phyloP scores from a whole-genome alignment of 805 yeast genomes.

The Wickerhamia fluorescens region DNA sequence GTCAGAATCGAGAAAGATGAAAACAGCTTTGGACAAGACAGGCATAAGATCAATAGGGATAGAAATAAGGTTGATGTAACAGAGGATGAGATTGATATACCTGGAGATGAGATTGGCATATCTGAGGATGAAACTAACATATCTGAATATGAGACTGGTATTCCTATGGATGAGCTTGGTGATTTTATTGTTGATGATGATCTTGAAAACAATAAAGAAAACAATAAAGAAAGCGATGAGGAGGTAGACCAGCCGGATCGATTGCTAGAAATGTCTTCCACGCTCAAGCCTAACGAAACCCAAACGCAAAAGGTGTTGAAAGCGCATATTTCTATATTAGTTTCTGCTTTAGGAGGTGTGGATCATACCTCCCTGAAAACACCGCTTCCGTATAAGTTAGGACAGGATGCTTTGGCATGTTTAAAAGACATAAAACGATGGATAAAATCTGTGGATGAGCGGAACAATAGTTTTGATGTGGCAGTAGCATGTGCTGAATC shows the following conservation, averaged over 20 bases:
- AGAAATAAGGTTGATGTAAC: no score
- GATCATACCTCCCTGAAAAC: slow-evolving; percentile 49
- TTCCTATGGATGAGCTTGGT: background rate
- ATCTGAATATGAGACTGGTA: no score
- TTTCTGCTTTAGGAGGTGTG: slow-evolving; percentile 87
- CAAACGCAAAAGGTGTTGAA: slow-evolving; percentile 38
- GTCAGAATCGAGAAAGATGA: no score
- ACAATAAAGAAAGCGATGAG: slow-evolving; percentile 4
- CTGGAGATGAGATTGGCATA: no score
- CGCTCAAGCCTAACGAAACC: slow-evolving; percentile 26
- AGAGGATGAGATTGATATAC: no score
- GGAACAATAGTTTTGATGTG: slow-evolving; percentile 63
- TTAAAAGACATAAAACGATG: slow-evolving; percentile 82
- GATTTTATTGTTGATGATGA: slow-evolving; percentile 31
- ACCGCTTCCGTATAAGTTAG: slow-evolving; percentile 62
- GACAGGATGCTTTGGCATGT: slow-evolving; percentile 84
- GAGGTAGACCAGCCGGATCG: slow-evolving; percentile 15
- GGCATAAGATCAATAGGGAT: no score
- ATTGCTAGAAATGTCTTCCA: slow-evolving; percentile 15
- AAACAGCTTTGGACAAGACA: no score
- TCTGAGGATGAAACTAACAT: no score
- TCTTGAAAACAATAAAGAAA: background rate
- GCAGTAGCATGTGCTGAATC: slow-evolving; percentile 83
- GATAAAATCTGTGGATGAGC: slow-evolving; percentile 79
- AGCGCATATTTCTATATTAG: slow-evolving; percentile 74